A percentile compares a stretch with the other conserved stretches of the same genome.
These are phyloP conservation scores for Elongisporangium anandrum DNA, from an alignment of 352 stramenopile species.

Conservation along the genomic window DNA sequence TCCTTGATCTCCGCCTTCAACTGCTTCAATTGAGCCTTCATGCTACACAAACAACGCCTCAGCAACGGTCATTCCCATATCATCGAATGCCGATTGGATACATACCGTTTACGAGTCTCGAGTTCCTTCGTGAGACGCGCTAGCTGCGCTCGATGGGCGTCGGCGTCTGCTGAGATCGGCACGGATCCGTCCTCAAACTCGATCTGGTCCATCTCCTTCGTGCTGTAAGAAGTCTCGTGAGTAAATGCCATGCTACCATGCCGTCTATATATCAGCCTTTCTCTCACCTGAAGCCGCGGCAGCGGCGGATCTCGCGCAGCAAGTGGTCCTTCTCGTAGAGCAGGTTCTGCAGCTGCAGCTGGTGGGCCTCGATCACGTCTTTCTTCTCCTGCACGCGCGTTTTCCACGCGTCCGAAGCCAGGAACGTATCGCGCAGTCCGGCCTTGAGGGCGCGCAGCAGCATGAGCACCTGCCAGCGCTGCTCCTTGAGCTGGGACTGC, in stretches of 20 bases:
- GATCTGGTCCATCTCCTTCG: conserved; percentile 81
- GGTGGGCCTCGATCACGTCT: conserved; percentile 63
- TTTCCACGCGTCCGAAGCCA: conserved; percentile 60
- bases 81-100: not conserved
- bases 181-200: conserved; percentile 48
- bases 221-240: conserved; percentile 13
- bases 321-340: conserved; percentile 84
- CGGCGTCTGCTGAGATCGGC: conserved; percentile 49
- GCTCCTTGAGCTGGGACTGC: conserved; percentile 18
- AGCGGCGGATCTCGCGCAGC: conserved; percentile 70
- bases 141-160: conserved; percentile 55
- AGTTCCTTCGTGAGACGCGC: conserved; percentile 67
- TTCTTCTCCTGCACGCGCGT: conserved; percentile 70
- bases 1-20: conserved; percentile 57
- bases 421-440: conserved; percentile 57
- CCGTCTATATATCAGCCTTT: not conserved
- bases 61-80: not conserved
- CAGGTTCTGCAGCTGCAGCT: conserved; percentile 77
- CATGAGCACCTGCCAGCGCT: conserved; percentile 53
- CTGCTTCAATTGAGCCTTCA: conserved; percentile 55
- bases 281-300: conserved; percentile 45
- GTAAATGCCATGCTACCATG: not conserved
- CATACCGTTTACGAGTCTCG: conserved; percentile 50
- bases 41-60: conserved; percentile 15
- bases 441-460: conserved; percentile 55